phyloP scores from a whole-genome alignment of 164 flowering plant species.

The Kingdonia uniflora region DNA sequence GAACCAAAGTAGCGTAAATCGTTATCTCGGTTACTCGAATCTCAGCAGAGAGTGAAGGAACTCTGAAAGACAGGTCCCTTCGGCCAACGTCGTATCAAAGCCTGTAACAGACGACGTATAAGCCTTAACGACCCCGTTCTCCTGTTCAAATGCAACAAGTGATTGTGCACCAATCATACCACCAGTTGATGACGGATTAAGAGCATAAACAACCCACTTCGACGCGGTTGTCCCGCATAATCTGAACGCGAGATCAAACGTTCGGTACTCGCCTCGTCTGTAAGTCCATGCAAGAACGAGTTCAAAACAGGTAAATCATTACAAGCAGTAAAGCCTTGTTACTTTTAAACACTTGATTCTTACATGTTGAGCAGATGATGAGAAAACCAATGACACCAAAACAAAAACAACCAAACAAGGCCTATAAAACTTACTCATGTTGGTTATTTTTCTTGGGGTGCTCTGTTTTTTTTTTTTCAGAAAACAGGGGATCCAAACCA shows the following conservation, averaged over 20 bases:
- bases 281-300: conserved; percentile 1
- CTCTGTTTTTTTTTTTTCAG: too few species aligned
- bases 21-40: conserved; percentile 23
- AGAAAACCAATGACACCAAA: conserved; percentile 4
- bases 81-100: conserved; percentile 12
- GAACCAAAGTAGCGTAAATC: conserved; percentile 39
- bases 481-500: too few species aligned
- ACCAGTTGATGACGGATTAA: conserved; percentile 15
- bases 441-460: background rate
- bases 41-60: conserved; percentile 23
- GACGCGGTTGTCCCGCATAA: background rate
- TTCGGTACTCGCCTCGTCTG: background rate
- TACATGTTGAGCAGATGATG: conserved; percentile 32
- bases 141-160: conserved; percentile 32
- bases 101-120: conserved; percentile 25
- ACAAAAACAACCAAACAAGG: conserved; percentile 2
- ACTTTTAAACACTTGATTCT: background rate
- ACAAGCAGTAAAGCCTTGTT: background rate
- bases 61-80: conserved; percentile 26
- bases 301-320: background rate
- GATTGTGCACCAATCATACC: conserved; percentile 45
- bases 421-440: conserved; percentile 8
- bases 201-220: conserved; percentile 23
- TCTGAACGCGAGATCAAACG: background rate
- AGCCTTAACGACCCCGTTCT: conserved; percentile 16